These are phyloP conservation scores for Penicillium chermesinum DNA, from an alignment of 495 filamentous ascomycete species.

Conservation along the genomic window DNA sequence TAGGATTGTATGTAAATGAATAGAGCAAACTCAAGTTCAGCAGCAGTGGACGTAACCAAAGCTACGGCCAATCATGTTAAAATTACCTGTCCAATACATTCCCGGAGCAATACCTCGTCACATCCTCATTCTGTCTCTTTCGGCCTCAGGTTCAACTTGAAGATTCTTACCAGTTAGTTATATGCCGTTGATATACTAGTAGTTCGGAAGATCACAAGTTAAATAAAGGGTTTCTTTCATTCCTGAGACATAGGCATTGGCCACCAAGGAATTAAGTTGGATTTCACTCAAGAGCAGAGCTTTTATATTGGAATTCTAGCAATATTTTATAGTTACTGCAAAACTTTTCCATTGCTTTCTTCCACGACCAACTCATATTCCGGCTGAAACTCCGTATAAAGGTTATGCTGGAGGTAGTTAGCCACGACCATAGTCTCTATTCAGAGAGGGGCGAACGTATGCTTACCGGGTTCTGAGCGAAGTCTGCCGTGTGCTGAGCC, in stretches of 20 bases:
- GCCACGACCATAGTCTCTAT: not conserved
- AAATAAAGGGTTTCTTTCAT: not conserved
- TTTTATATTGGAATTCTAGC: not conserved
- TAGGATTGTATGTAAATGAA: too few species aligned
- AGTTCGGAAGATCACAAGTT: not conserved
- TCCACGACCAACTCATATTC: conserved; percentile 43
- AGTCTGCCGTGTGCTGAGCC: conserved; percentile 36
- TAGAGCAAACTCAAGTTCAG: too few species aligned
- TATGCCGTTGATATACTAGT: not conserved
- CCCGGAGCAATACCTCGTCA: too few species aligned
- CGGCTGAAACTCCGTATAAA: conserved; percentile 44
- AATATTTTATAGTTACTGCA: conserved; percentile 19
- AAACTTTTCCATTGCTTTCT: conserved; percentile 38
- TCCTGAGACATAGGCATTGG: not conserved
- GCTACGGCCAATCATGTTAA: too few species aligned
- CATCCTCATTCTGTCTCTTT: too few species aligned
- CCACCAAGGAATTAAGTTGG: too few species aligned
- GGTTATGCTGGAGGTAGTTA: conserved; percentile 32
- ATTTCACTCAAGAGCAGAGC: too few species aligned
- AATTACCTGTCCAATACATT: too few species aligned
- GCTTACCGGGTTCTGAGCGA: conserved; percentile 39
- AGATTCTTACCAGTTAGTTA: not conserved
- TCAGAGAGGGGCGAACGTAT: not conserved
- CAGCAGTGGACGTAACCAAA: too few species aligned
- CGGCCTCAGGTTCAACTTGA: too few species aligned